A percentile compares a stretch with the other conserved stretches of the same genome.
These are phyloP conservation scores for Goffeauzyma gilvescens DNA, from an alignment of 768 basidiomycete species.

Conservation along the genomic window DNA sequence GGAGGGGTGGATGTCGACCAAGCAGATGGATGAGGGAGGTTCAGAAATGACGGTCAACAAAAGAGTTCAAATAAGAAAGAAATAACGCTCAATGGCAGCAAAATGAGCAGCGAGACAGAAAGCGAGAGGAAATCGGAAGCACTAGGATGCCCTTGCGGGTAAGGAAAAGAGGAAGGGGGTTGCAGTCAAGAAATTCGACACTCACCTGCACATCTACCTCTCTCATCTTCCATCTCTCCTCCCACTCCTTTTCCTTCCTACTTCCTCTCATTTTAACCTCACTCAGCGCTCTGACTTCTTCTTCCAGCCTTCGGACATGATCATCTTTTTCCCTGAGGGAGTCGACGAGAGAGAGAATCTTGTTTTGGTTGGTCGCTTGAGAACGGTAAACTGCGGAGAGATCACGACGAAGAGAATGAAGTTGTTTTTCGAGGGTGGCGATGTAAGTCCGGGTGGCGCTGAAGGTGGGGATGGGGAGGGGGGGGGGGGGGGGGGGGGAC, in stretches of 20 bases:
- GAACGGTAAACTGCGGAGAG: slow-evolving; percentile 88
- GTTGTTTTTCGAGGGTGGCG: slow-evolving; percentile 78
- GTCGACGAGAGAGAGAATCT: slow-evolving; percentile 87
- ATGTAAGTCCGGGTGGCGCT: slow-evolving; percentile 25
- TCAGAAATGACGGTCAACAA: background rate
- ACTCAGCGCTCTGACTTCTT: slow-evolving; percentile 53
- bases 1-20: too few species aligned
- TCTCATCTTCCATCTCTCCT: slow-evolving; percentile 42
- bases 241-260: slow-evolving; percentile 68
- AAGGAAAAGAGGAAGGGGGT: background rate
- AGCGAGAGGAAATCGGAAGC: too few species aligned
- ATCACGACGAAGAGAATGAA: slow-evolving; percentile 77
- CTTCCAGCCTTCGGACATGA: slow-evolving; percentile 56
- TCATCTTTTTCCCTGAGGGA: slow-evolving; percentile 87
- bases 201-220: slow-evolving; percentile 69
- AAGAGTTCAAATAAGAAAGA: background rate
- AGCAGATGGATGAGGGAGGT: too few species aligned
- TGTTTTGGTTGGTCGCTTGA: slow-evolving; percentile 63
- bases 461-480: slow-evolving; percentile 1
- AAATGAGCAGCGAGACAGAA: slow-evolving; percentile 5
- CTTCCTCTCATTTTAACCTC: slow-evolving; percentile 52
- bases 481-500: background rate
- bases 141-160: too few species aligned
- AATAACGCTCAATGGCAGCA: background rate
- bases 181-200: background rate